These are phyloP conservation scores for Trebouxia sp. DNA, from an alignment of 139 green algal species.

Conservation along the genomic window DNA sequence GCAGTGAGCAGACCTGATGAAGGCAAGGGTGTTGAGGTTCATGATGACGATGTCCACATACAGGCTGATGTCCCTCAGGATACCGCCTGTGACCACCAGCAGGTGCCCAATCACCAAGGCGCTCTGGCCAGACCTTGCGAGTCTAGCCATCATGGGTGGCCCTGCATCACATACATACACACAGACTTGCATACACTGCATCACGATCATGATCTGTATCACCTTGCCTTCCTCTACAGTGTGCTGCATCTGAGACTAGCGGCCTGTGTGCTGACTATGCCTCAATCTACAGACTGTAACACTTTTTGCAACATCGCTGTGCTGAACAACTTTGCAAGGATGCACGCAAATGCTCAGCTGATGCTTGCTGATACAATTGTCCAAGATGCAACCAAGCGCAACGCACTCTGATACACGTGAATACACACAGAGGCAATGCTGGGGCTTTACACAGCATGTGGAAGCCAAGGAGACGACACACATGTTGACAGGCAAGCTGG, in stretches of 20 bases:
- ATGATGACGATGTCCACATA: conserved; percentile 30
- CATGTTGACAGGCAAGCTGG: too few species aligned
- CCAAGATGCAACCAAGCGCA: too few species aligned
- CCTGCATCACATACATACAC: not conserved
- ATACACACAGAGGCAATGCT: too few species aligned
- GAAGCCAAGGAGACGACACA: too few species aligned
- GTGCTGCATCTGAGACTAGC: not conserved
- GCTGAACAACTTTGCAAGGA: too few species aligned
- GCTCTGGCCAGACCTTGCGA: conserved; percentile 31
- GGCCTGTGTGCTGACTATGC: not conserved
- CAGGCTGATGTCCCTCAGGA: conserved; percentile 14
- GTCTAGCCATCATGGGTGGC: not conserved
- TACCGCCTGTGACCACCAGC: conserved; percentile 30
- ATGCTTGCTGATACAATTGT: too few species aligned
- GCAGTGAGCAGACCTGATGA: conserved; percentile 27
- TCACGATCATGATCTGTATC: not conserved
- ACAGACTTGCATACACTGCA: not conserved
- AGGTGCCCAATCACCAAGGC: not conserved
- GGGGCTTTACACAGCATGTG: too few species aligned
- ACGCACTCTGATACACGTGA: too few species aligned
- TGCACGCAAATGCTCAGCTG: too few species aligned
- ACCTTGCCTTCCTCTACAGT: too few species aligned
- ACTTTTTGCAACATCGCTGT: not conserved
- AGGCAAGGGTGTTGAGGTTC: conserved; percentile 1
- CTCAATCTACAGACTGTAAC: not conserved